Evolutionary conservation across 176 grass and related monocot genomes (phyloP).

Genomic region (Carex myosuroides): DNA sequence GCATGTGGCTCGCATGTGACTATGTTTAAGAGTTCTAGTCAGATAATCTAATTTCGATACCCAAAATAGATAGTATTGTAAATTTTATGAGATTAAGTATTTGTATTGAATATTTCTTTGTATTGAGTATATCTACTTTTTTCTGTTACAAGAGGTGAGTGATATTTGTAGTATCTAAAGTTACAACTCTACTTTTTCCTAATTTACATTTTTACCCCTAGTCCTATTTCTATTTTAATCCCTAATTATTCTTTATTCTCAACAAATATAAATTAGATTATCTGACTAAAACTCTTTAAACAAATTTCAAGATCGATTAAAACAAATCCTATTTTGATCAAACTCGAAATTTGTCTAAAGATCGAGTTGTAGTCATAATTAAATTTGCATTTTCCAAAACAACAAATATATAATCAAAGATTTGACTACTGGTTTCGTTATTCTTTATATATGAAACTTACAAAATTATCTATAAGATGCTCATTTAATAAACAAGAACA

Average conservation of each 20-base stretch:
- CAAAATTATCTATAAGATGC: neutral
- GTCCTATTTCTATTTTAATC: too few species aligned
- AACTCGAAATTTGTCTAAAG: neutral
- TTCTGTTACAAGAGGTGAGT: too few species aligned
- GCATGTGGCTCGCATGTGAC: neutral
- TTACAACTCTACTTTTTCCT: too few species aligned
- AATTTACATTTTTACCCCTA: too few species aligned
- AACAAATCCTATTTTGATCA: neutral
- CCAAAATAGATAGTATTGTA: neutral
- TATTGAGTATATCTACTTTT: too few species aligned
- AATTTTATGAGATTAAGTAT: too few species aligned
- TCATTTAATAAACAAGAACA: neutral
- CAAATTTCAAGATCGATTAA: neutral
- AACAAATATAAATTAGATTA: neutral
- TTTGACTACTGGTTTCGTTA: neutral
- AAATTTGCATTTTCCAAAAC: neutral
- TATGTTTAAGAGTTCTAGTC: neutral
- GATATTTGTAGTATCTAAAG: too few species aligned
- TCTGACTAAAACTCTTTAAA: neutral
- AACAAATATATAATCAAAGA: neutral
- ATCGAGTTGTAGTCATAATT: neutral
- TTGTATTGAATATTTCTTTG: too few species aligned
- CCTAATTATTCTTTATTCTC: too few species aligned
- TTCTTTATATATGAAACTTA: neutral
- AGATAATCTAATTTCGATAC: neutral